phyloP scores from a whole-genome alignment of 2,329 filamentous ascomycete species.

The Colletotrichum sp. region DNA sequence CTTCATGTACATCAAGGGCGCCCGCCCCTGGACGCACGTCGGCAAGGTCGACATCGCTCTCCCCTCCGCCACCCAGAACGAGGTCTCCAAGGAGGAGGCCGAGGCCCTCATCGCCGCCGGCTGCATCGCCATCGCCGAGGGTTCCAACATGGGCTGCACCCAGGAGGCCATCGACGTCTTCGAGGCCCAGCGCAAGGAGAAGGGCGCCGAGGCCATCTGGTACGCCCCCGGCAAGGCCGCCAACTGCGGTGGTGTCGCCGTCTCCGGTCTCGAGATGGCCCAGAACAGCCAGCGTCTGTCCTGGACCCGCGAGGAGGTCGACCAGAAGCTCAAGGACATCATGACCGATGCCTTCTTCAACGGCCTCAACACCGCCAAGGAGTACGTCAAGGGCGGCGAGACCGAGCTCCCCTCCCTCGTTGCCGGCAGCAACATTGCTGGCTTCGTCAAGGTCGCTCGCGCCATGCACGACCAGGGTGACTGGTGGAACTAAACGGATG shows the following conservation, averaged over 20 bases:
- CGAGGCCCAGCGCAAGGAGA: constrained; percentile 76
- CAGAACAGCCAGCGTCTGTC: constrained; percentile 90
- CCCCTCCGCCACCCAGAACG: constrained; percentile 95
- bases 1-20: constrained; percentile 88
- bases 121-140: constrained; percentile 88
- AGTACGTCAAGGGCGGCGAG: constrained; percentile 80
- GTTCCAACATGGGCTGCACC: constrained; percentile 99
- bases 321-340: constrained; percentile 87
- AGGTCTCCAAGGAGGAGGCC: constrained; percentile 91
- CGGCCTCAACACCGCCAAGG: constrained; percentile 86
- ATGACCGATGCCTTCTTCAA: constrained; percentile 95
- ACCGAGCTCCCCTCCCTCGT: constrained; percentile 89
- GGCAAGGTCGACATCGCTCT: constrained; percentile 90
- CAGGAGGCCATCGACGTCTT: constrained; percentile 94
- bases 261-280: constrained; percentile 98
- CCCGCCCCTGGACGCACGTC: constrained; percentile 89
- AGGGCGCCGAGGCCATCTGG: constrained; percentile 79
- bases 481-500: constrained; percentile 67
- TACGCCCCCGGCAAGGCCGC: constrained; percentile 97
- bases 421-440: constrained; percentile 95
- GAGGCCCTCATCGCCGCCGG: constrained; percentile 78
- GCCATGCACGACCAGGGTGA: constrained; percentile 98
- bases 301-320: constrained; percentile 91
- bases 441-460: constrained; percentile 92
- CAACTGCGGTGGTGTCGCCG: constrained; percentile 96